Conservation (phyloP, 192 early-diverging fungal genomes). For the Coemansia sp. region DNA sequence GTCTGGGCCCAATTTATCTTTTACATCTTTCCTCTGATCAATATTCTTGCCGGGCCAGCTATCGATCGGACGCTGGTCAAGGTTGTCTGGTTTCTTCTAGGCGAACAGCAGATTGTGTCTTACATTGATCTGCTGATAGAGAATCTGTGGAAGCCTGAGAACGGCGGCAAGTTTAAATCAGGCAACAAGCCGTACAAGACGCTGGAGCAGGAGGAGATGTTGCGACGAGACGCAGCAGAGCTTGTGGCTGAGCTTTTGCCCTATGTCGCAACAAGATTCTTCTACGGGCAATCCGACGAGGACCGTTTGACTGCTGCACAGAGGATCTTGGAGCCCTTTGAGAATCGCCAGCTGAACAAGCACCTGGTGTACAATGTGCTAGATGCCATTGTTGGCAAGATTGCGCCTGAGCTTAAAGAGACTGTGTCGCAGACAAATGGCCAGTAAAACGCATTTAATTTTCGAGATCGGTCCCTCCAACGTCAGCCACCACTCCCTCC, state of each 20-base stretch:
- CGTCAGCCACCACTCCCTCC: too few relatives aligned
- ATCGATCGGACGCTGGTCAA: conserved; percentile 49
- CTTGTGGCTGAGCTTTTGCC: conserved; percentile 46
- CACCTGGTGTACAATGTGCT: conserved; percentile 47
- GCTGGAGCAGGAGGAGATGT: conserved; percentile 43
- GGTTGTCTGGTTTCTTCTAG: conserved; percentile 30
- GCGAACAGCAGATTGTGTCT: conserved; percentile 42
- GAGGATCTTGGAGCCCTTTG: conserved; percentile 49
- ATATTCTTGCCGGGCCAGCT: conserved; percentile 42
- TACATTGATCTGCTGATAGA: conserved; percentile 29
- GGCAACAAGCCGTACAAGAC: conserved; percentile 46
- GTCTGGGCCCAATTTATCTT: conserved; percentile 50
- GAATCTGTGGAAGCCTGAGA: conserved; percentile 45
- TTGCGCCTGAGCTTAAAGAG: conserved; percentile 43
- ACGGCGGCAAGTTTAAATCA: conserved; percentile 33
- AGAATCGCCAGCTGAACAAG: conserved; percentile 53
- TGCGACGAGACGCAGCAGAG: conserved; percentile 36
- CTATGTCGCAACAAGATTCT: conserved; percentile 40
- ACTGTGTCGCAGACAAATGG: background rate
- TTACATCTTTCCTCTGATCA: conserved; percentile 49
- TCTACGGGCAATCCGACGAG: conserved; percentile 36
- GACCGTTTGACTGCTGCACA: conserved; percentile 38
- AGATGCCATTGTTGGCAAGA: conserved; percentile 47
- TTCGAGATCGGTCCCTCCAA: too few relatives aligned
- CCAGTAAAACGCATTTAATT: too few relatives aligned